A percentile compares a stretch with the other conserved stretches of the same genome.
These are phyloP conservation scores for Gossypium herbaceum DNA, from an alignment of 345 rosid species.

Conservation along the genomic window DNA sequence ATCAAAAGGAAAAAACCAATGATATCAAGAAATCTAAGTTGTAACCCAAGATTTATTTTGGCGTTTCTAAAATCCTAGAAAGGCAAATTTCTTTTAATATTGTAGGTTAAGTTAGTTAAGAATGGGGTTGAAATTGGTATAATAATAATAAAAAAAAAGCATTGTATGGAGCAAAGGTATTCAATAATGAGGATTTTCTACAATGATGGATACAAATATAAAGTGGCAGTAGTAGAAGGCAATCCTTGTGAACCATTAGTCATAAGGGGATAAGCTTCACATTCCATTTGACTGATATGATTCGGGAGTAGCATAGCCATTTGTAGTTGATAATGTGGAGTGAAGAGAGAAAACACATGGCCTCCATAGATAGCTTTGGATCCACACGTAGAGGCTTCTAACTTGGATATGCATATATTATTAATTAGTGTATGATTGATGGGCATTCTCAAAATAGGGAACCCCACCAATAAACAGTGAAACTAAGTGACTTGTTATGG, in stretches of 20 bases:
- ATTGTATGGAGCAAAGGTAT: too few species aligned
- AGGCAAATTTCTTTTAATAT: too few species aligned
- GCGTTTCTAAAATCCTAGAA: too few species aligned
- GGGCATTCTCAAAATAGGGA: neutral
- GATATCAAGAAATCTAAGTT: neutral
- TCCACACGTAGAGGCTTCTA: slow-evolving; percentile 4
- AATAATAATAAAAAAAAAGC: too few species aligned
- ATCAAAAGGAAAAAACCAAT: neutral
- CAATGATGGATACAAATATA: too few species aligned
- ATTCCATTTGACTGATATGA: too few species aligned
- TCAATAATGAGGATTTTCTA: neutral
- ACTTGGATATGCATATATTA: neutral
- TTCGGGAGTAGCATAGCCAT: too few species aligned
- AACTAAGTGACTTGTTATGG: neutral
- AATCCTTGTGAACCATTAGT: slow-evolving; percentile 1
- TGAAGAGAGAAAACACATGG: neutral
- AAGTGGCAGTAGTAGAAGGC: neutral
- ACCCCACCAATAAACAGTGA: neutral
- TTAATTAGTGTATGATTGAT: neutral
- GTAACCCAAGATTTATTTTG: neutral
- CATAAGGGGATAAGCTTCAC: too few species aligned
- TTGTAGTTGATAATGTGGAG: neutral
- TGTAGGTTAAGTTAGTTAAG: too few species aligned
- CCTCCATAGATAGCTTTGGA: slow-evolving; percentile 1
- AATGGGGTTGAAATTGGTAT: too few species aligned